Evolutionary conservation across 2,329 filamentous ascomycete species (phyloP), one percentile per base, ranked within the genome.

Genomic region (Aspergillus awamori): DNA sequence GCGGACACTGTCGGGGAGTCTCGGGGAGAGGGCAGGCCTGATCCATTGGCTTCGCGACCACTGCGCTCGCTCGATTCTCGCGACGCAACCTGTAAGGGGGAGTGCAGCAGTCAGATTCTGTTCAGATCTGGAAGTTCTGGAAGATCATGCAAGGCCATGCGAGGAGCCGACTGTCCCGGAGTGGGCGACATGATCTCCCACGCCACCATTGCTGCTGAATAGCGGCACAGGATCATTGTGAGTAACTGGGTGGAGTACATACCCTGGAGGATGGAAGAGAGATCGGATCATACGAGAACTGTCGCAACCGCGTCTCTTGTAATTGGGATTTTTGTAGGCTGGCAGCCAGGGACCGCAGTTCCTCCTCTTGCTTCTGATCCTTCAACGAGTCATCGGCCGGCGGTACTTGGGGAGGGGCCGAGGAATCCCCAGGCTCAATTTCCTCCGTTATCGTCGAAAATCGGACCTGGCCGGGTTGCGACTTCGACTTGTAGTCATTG

Each of bases 261-360:
- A 81, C 77, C 65, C 77, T 76, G 47, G 72, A 79, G 15, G 76
- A 71, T 62, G 95, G 94, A 56, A 98, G 83, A 38, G 95, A 98
- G 65, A 97, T 88, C 36, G 94, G 89, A 74, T 97, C 93, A 72
- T 93, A 98, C 47, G 90, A 88, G 78, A 92, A 96, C 73, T 93
- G 91, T 73, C 90, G 90, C 82, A 96, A 87, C 65, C 93, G 87
- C 60, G 87, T 85, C 69, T 93, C 89, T 79, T 97, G 93, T 63
- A 97, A 83, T 69, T 89, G 87, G 51, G 88, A 85, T 64, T 87
- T 87, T 66, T 92, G 89, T 26, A 96, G 81, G 24, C 87, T 88
- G 68, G 87, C 86, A 54, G 90, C 88, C 63, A 97, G 80, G 62
- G 87, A 87, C 67, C 85, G 86, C 59, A 96, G 81, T 72, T 93